A percentile compares a stretch with the other conserved stretches of the same genome.
Conservation (phyloP, 495 filamentous ascomycete genomes). For the Cercophora samala region DNA sequence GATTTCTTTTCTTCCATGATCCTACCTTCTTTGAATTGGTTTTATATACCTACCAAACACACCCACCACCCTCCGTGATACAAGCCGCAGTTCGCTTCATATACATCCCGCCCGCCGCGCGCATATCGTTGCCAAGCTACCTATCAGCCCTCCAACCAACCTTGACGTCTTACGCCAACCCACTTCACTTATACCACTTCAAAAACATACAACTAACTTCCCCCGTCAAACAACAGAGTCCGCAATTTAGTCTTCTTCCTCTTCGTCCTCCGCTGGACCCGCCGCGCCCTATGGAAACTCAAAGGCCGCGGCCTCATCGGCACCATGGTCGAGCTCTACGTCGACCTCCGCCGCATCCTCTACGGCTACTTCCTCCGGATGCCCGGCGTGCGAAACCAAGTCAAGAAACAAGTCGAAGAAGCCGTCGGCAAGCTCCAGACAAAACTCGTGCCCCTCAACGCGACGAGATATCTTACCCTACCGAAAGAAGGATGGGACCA, state of each 20-base stretch:
- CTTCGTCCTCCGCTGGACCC: slow-evolving; percentile 82
- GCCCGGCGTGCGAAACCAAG: slow-evolving; percentile 77
- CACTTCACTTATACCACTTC: neutral
- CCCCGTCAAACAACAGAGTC: slow-evolving; percentile 47
- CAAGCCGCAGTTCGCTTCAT: neutral
- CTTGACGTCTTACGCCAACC: neutral
- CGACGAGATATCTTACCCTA: slow-evolving; percentile 69
- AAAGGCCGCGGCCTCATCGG: slow-evolving; percentile 86
- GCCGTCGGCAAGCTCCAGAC: slow-evolving; percentile 69
- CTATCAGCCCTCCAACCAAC: slow-evolving; percentile 1
- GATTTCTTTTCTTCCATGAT: no score
- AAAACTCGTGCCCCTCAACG: slow-evolving; percentile 73
- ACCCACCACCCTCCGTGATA: neutral
- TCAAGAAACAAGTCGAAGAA: slow-evolving; percentile 76
- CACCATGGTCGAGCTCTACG: slow-evolving; percentile 68
- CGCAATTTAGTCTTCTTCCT: slow-evolving; percentile 87
- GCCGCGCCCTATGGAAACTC: slow-evolving; percentile 75
- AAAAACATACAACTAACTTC: slow-evolving; percentile 18
- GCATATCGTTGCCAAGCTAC: neutral
- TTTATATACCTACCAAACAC: neutral
- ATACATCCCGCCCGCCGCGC: neutral
- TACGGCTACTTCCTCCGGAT: slow-evolving; percentile 84
- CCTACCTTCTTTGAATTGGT: no score
- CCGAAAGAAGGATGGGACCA: slow-evolving; percentile 83
- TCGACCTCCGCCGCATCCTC: slow-evolving; percentile 60